Base-by-base conservation (phyloP, 192 early-diverging fungal genomes). In the Backusella tuberculispora region DNA sequence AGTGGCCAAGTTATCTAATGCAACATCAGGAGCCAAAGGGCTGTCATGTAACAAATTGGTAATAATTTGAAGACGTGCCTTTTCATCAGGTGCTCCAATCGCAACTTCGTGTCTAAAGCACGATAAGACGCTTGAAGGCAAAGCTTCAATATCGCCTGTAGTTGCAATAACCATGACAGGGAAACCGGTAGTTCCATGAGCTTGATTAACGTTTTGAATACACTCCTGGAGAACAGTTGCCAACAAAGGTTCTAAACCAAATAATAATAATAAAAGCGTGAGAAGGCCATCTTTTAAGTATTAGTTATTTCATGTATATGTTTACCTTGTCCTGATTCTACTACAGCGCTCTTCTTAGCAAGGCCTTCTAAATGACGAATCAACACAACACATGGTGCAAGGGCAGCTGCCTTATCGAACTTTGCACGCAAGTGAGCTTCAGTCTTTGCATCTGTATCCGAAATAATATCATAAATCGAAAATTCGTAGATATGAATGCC, bases 311-410 rank as follows among this genome's bases (percentile, higher is more conserved):
- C 17, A 1, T 53, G 5, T 46, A 5, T 15, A 34, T 15, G 40
- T 4, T 60, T 83, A 86, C 85, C 89, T 84, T 83, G 88, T 74
- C 83, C 86, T 19, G 84, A 84, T 50, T 89, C 90, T 6, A 86
- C 71, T 14, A 83, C 89, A 19, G 81, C 86, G 63, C 85, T 86
- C 66, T 85, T 88, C 43, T 84, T 84, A 9, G 87, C 88, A 14
- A 98, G 80, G 3, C 90, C 94, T 38, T 97, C 96, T 14, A 98
- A 81, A 67, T 91, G 82, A 21, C 89, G 81, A 19, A 98, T 67
- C n/a, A 97, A 81, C 5, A 97, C 77, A n/a, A 97, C 78, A 66
- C 94, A 96, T 6, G 97, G 97, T 6, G 90, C 87, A 69, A 90
- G 93, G 0, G 86, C 88, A 14, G 82, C 77, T 0, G 93, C 94